Conservation (phyloP, 495 filamentous ascomycete genomes). For the Podospora sp. region DNA sequence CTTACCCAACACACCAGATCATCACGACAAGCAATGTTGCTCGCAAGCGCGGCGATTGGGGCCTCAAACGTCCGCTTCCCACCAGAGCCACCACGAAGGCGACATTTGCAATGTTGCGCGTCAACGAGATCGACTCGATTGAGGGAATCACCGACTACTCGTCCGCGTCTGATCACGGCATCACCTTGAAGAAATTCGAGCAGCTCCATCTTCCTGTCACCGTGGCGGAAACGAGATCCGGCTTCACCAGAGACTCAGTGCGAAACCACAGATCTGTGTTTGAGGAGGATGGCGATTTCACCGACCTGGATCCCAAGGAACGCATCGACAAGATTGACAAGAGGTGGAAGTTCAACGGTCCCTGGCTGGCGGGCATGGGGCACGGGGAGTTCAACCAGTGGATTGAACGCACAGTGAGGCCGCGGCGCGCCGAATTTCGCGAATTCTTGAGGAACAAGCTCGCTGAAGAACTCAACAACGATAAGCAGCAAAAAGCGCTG, state of each 20-base stretch:
- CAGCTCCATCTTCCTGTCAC: constrained; percentile 63
- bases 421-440: constrained; percentile 62
- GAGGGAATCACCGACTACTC: constrained; percentile 93
- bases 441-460: constrained; percentile 56
- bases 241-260: constrained; percentile 17
- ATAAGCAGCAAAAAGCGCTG: constrained; percentile 46
- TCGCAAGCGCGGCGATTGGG: constrained; percentile 86
- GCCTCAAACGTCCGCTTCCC: constrained; percentile 84
- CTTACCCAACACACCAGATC: constrained; percentile 79
- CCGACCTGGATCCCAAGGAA: constrained; percentile 39
- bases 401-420: constrained; percentile 62
- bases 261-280: constrained; percentile 53
- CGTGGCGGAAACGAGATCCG: constrained; percentile 42
- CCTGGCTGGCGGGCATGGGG: constrained; percentile 77
- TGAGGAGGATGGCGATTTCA: constrained; percentile 57
- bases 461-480: constrained; percentile 48
- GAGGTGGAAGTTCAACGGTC: constrained; percentile 77
- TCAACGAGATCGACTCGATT: constrained; percentile 76
- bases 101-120: constrained; percentile 67
- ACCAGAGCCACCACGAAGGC: constrained; percentile 70
- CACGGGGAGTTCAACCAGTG: constrained; percentile 71
- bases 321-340: constrained; percentile 36
- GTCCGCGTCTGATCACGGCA: constrained; percentile 77
- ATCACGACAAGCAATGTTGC: constrained; percentile 80
- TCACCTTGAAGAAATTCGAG: constrained; percentile 84